Conservation (phyloP, 2,329 filamentous ascomycete genomes). For the Hypoxylon sp. region DNA sequence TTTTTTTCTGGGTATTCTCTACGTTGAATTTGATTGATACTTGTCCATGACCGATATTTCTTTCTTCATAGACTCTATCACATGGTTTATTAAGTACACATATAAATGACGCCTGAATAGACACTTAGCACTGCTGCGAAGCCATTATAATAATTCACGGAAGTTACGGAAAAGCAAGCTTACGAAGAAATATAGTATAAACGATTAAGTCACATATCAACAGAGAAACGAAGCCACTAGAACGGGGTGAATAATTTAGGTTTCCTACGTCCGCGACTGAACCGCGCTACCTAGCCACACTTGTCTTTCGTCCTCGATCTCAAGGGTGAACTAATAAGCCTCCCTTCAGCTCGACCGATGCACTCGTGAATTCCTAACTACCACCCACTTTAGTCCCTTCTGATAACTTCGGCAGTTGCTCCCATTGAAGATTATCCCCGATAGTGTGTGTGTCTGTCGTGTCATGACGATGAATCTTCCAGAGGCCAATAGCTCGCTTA, state of each 20-base stretch:
- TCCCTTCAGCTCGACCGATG: slow-evolving; percentile 16
- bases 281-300: slow-evolving; percentile 34
- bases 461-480: slow-evolving; percentile 24
- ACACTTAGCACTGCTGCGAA: not conserved
- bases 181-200: not conserved
- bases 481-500: slow-evolving; percentile 29
- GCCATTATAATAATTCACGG: not conserved
- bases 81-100: not conserved
- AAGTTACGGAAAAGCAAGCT: not conserved
- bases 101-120: not conserved
- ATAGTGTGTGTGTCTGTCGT: not conserved
- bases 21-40: not conserved
- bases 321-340: slow-evolving; percentile 19
- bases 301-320: not conserved
- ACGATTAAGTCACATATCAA: slow-evolving; percentile 16
- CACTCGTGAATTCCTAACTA: slow-evolving; percentile 24
- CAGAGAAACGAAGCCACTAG: slow-evolving; percentile 6
- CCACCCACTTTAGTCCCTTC: slow-evolving; percentile 15
- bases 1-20: not conserved
- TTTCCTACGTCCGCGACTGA: slow-evolving; percentile 44
- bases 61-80: too few relatives aligned
- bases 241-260: slow-evolving; percentile 45
- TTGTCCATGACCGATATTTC: not conserved
- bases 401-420: slow-evolving; percentile 16
- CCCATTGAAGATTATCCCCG: slow-evolving; percentile 15